Percentiles rank a stretch among this genome's conserved stretches.
Evolutionary conservation across 1,139 yeast genomes (phyloP).

Genomic region (Sugiyamaella paludigena): DNA sequence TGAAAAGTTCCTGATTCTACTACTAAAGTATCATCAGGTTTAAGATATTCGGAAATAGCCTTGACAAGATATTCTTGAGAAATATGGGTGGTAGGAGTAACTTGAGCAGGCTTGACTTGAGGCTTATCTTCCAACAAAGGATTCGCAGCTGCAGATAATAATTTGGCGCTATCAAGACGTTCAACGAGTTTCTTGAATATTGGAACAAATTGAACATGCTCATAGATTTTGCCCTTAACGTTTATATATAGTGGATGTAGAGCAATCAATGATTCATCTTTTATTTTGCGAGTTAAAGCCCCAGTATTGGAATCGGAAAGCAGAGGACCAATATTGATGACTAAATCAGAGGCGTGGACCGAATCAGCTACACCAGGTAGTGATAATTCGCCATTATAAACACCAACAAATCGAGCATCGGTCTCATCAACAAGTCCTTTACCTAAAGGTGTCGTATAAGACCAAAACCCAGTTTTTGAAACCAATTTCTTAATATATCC

Average conservation of each 20-base stretch:
- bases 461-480: slow-evolving; percentile 44
- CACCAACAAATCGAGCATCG: slow-evolving; percentile 57
- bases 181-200: slow-evolving; percentile 45
- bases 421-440: slow-evolving; percentile 63
- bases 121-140: slow-evolving; percentile 28
- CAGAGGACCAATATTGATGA: slow-evolving; percentile 43
- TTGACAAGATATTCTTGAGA: slow-evolving; percentile 40
- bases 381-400: slow-evolving; percentile 56
- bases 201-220: slow-evolving; percentile 47
- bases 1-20: slow-evolving; percentile 79
- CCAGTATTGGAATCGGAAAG: slow-evolving; percentile 45
- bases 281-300: slow-evolving; percentile 41
- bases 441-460: slow-evolving; percentile 50
- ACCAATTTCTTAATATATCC: slow-evolving; percentile 48
- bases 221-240: slow-evolving; percentile 42
- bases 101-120: slow-evolving; percentile 17
- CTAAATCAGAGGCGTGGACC: slow-evolving; percentile 38
- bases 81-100: slow-evolving; percentile 30
- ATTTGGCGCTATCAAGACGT: slow-evolving; percentile 36
- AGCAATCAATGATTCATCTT: slow-evolving; percentile 37
- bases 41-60: slow-evolving; percentile 39
- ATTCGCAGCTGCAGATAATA: slow-evolving; percentile 18
- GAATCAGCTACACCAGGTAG: slow-evolving; percentile 44
- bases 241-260: slow-evolving; percentile 48
- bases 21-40: slow-evolving; percentile 62